Evolutionary conservation across 495 filamentous ascomycete species (phyloP), one percentile per base, ranked within the genome.

Genomic region (Penicillium atrosanguineum): DNA sequence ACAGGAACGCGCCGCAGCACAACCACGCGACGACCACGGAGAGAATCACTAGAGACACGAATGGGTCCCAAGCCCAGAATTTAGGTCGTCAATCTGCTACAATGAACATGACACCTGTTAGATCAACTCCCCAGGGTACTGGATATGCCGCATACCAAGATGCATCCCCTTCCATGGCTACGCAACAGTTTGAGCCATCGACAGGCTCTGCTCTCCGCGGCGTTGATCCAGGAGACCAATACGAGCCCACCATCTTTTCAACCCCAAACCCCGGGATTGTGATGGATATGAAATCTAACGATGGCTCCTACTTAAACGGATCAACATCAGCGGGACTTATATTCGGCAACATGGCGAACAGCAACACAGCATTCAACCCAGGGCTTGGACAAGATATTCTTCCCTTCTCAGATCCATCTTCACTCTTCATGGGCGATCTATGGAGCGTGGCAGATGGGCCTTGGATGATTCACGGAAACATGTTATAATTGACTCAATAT

Each of bases 361-460:
- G 45, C 29, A 57, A 54, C 26, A 21, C 57, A 19, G 43, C 48
- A 6, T 61, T 64, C 40, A 55, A 48, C 37, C 45, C 58, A 0
- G 57, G 53, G 6, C 38, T 28, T 29, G 52, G 58, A 23, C 56
- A 60, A 26, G 58, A 62, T 8, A 42, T 50, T 31, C 43, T 60
- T 6, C 53, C 61, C 0, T 69, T 69, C 23, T 53, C 61, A 4
- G 57, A 55, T 19, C 49, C 46, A 18, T 56, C 58, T 18, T 51
- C 56, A 2, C 55, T 64, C 7, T 48, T 50, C 6, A 62, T 70
- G 58, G 62, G 59, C 34, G 70, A 75, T 53, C 38, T 68, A n/a
- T 73, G 72, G 70, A 75, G 65, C 57, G 63, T 73, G 16, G 70
- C 70, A 31, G 72, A 75, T 59, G 70, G 69, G 11, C 72, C 70